Evolutionary conservation across 148 eudicot genomes (phyloP).

Genomic region (Gaultheria prostrata): DNA sequence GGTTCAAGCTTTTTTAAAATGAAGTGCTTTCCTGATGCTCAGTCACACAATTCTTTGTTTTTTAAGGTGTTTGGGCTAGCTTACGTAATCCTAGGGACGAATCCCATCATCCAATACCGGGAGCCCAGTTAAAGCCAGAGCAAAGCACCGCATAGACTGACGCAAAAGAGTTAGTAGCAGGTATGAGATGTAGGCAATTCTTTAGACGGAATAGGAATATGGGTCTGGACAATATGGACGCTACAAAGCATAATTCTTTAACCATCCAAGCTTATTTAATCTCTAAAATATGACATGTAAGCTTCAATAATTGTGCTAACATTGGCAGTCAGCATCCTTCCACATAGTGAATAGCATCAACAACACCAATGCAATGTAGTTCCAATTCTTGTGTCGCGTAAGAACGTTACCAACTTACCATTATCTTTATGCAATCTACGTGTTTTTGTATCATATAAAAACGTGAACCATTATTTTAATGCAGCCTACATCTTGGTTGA

Average conservation of each 20-base stretch:
- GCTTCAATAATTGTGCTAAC: conserved; percentile 22
- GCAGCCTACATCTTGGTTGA: too few relatives aligned
- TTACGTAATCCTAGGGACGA: not conserved
- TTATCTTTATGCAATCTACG: too few relatives aligned
- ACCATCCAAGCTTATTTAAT: too few relatives aligned
- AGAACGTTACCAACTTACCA: too few relatives aligned
- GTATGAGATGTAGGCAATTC: not conserved
- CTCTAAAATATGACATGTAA: not conserved
- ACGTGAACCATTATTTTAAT: too few relatives aligned
- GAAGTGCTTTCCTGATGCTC: not conserved
- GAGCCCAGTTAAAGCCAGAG: not conserved
- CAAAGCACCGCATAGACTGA: not conserved
- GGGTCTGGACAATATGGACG: not conserved
- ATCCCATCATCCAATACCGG: not conserved
- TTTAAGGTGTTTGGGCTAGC: not conserved
- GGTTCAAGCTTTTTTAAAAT: not conserved
- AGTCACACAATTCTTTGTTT: not conserved
- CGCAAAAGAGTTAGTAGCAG: not conserved
- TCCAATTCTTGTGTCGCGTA: conserved; percentile 79
- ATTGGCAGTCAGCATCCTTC: conserved; percentile 75
- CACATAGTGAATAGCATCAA: conserved; percentile 64
- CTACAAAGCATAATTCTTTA: not conserved
- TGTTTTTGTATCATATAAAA: too few relatives aligned
- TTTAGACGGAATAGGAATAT: not conserved
- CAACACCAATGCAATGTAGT: conserved; percentile 64